Base-by-base conservation (phyloP, 2,329 filamentous ascomycete species). In the Microsporum canis region DNA sequence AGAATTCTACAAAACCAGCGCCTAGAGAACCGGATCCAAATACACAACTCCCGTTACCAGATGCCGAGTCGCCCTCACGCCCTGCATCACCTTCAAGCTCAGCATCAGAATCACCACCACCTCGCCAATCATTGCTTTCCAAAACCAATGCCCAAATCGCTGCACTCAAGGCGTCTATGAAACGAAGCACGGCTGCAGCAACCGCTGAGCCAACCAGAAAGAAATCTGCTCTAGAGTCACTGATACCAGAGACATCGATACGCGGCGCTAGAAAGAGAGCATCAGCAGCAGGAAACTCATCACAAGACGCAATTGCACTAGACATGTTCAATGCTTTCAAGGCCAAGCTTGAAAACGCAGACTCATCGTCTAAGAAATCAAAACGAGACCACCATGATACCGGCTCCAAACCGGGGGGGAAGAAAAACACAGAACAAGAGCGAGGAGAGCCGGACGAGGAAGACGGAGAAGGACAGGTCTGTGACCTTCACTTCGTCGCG, bases 401-500 rank as follows among this genome's bases (percentile, higher is more conserved):
- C 10, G 33, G 10, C 17, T 29, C 59, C 27, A 38, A 14, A 36
- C 47, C 33, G 56, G 51, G 27, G 56, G 29, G 34, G 23, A 53
- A 34, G 55, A 38, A 36, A 36, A 6, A 17, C 7, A 62, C 68
- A 17, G 63, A 63, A 57, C 65, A 56, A 45, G 43, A 61, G 23
- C 39, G 58, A 31, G 62, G 57, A 8, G 64, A 68, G 7, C 66
- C 58, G 6, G 68, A 73, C 5, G 80, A 81, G 17, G 86, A 86
- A 10, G 59, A 63, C 27, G 62, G 61, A 23, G 84, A 95, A 71
- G 86, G 84, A 2, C 81, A 81, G 57, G 79, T 95, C 3, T 99
- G 94, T 70, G 94, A 97, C 72, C 77, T 99, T 39, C 94, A 99
- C 72, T 99, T 97, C 73, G 95, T 99, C 65, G 88, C 88, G 57